Evolutionary conservation across 805 yeast species (phyloP).

Genomic region (Ogataea henricii): DNA sequence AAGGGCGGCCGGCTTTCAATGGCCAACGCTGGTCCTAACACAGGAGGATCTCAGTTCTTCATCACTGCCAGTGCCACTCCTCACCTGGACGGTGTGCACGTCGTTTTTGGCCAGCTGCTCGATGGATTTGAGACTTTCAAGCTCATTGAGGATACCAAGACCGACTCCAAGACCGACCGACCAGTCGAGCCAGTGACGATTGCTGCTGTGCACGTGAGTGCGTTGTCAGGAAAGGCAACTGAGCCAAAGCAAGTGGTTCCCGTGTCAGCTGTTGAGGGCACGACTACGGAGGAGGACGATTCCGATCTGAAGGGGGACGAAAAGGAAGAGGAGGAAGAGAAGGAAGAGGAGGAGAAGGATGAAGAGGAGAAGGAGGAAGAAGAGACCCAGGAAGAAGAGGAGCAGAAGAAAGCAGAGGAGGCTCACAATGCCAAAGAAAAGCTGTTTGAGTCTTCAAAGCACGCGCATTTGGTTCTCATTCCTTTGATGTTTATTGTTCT

Average conservation of each 20-base stretch:
- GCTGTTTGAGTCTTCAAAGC: slow-evolving; percentile 7
- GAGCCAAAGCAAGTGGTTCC: background rate
- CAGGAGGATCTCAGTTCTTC: slow-evolving; percentile 72
- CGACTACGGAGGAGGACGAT: background rate
- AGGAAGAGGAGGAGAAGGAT: background rate
- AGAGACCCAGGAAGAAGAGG: background rate
- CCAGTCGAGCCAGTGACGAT: slow-evolving; percentile 50
- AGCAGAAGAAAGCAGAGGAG: background rate
- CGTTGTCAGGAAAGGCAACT: background rate
- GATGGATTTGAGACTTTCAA: slow-evolving; percentile 67
- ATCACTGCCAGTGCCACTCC: slow-evolving; percentile 56
- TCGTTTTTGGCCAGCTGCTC: slow-evolving; percentile 76
- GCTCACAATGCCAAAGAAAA: slow-evolving; percentile 8
- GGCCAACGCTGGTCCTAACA: slow-evolving; percentile 54
- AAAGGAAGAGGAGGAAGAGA: slow-evolving; percentile 2
- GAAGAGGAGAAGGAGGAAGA: background rate
- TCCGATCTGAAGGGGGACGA: background rate
- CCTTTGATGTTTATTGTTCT: slow-evolving; percentile 18
- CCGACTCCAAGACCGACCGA: slow-evolving; percentile 37
- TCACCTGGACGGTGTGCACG: slow-evolving; percentile 64
- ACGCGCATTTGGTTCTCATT: slow-evolving; percentile 18
- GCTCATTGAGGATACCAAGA: slow-evolving; percentile 57
- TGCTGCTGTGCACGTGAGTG: slow-evolving; percentile 14
- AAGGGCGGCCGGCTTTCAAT: slow-evolving; percentile 48
- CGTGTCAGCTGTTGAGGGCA: background rate